These are phyloP conservation scores for Coemansia sp. DNA, from an alignment of 371 early-diverging fungal genomes.

Conservation along the genomic window DNA sequence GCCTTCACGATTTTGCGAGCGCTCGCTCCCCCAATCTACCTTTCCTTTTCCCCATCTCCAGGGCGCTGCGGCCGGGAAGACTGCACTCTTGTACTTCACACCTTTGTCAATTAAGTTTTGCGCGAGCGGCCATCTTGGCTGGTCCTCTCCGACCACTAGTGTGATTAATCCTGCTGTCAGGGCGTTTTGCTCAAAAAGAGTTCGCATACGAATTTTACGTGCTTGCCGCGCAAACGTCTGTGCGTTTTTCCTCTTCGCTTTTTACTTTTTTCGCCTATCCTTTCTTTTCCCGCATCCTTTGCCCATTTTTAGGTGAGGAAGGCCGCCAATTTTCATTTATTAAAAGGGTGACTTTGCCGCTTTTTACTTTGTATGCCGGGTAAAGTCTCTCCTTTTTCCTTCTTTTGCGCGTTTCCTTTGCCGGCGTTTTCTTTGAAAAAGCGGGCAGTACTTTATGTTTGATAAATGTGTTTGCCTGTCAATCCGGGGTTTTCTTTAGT, in stretches of 20 bases:
- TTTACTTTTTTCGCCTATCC: not conserved
- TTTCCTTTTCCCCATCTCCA: too few species aligned
- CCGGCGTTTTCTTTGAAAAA: conserved; percentile 3
- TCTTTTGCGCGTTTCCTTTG: not conserved
- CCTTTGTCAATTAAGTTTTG: too few species aligned
- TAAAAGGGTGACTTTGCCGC: not conserved
- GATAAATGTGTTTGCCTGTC: conserved; percentile 5
- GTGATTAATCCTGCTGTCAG: too few species aligned
- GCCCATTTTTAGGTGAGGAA: too few species aligned
- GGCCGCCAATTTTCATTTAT: not conserved
- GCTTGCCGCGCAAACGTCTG: not conserved
- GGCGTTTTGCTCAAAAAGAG: too few species aligned
- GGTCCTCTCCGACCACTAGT: too few species aligned
- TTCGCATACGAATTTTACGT: not conserved
- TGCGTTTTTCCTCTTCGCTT: not conserved
- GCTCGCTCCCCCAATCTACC: too few species aligned
- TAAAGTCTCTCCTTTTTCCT: not conserved
- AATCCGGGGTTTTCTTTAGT: not conserved
- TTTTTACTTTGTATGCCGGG: not conserved
- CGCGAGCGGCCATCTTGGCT: too few species aligned
- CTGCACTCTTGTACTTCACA: too few species aligned
- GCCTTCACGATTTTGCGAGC: too few species aligned
- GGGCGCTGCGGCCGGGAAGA: too few species aligned
- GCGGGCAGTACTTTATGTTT: not conserved
- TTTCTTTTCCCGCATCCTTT: not conserved